Percentiles rank a stretch among this genome's conserved stretches.
Conservation (phyloP, 73 alveolate species). For the Blepharisma stoltei region DNA sequence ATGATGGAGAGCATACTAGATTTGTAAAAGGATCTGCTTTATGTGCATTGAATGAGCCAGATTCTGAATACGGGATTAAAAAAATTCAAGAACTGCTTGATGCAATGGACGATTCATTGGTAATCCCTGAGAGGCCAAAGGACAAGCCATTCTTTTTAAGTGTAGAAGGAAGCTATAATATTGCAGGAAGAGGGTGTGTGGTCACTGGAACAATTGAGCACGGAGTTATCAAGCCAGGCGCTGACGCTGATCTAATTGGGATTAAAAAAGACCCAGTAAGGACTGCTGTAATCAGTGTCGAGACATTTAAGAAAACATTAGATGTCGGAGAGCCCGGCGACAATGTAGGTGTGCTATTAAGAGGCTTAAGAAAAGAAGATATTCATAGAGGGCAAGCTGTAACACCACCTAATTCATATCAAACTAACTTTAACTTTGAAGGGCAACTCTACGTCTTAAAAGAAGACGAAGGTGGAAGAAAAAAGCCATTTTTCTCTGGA, state of each 20-base stretch:
- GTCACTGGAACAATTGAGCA: slow-evolving; percentile 93
- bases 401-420: slow-evolving; percentile 61
- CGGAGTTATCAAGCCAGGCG: slow-evolving; percentile 85
- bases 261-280: slow-evolving; percentile 70
- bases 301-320: slow-evolving; percentile 84
- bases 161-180: slow-evolving; percentile 65
- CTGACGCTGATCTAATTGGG: slow-evolving; percentile 85
- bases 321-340: slow-evolving; percentile 94
- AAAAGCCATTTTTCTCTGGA: slow-evolving; percentile 89
- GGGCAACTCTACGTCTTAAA: slow-evolving; percentile 81
- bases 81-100: slow-evolving; percentile 55
- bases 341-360: slow-evolving; percentile 83
- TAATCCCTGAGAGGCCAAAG: slow-evolving; percentile 59
- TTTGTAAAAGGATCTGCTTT: slow-evolving; percentile 78
- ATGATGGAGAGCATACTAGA: slow-evolving; percentile 70
- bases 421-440: slow-evolving; percentile 61
- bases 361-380: slow-evolving; percentile 59
- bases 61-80: slow-evolving; percentile 37
- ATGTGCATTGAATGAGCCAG: slow-evolving; percentile 63
- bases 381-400: slow-evolving; percentile 56
- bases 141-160: slow-evolving; percentile 78
- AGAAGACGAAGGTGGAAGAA: slow-evolving; percentile 96
- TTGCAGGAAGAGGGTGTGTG: slow-evolving; percentile 94
- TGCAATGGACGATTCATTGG: slow-evolving; percentile 65
- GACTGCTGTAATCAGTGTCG: slow-evolving; percentile 65